Conservation (phyloP, 768 basidiomycete species). For the Tubosaeta sp. region DNA sequence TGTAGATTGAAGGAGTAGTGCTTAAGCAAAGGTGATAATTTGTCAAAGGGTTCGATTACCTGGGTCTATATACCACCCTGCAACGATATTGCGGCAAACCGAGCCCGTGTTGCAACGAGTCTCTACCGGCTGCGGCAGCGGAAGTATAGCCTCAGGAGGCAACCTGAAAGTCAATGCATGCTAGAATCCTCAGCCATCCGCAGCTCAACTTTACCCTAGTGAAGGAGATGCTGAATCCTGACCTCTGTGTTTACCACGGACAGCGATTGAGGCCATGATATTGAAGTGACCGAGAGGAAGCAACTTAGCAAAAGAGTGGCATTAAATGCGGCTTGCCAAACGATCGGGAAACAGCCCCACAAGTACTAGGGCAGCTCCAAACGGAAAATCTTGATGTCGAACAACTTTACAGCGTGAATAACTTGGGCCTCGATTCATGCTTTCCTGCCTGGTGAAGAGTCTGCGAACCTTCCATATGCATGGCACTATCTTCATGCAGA, state of each 20-base stretch:
- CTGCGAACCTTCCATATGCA: no score
- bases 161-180: background rate
- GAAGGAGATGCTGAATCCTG: background rate
- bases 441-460: no score
- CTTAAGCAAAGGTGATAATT: background rate
- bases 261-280: background rate
- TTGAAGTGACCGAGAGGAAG: background rate
- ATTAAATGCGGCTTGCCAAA: no score
- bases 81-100: background rate
- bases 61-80: background rate
- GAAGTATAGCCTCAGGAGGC: background rate
- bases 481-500: no score
- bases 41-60: background rate
- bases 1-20: background rate
- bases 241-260: background rate
- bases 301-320: background rate
- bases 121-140: constrained; percentile 1
- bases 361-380: no score
- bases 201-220: background rate
- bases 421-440: no score
- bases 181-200: background rate
- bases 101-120: background rate
- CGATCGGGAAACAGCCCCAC: no score
- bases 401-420: no score
- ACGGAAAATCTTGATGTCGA: no score